Conservation (phyloP, 176 grass and related monocot genomes). For the Oryza officinalis region DNA sequence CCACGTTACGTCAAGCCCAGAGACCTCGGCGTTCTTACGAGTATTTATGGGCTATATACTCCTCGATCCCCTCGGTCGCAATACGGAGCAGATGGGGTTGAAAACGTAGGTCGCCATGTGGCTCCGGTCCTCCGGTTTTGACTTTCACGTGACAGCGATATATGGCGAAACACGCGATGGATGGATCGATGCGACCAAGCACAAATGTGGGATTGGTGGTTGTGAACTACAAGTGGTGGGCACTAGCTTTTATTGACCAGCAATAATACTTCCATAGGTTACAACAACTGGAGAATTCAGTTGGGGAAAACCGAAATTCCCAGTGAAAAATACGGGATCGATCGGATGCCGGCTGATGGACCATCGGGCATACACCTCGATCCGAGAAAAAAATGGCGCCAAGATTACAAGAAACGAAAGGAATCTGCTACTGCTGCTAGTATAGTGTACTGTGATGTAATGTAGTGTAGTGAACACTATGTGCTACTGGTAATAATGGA, state of each 20-base stretch:
- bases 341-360: background rate
- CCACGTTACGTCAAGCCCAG: background rate
- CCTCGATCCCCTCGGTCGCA: no score
- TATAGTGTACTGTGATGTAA: background rate
- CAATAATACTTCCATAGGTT: background rate
- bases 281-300: constrained; percentile 17
- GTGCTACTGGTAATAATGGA: background rate
- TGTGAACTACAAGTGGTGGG: background rate
- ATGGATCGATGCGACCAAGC: background rate
- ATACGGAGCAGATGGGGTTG: no score
- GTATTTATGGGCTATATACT: no score
- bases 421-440: constrained; percentile 17
- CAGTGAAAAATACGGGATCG: constrained; percentile 47
- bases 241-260: constrained; percentile 11
- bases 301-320: background rate
- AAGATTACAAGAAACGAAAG: background rate
- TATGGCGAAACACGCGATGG: background rate
- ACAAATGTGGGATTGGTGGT: background rate
- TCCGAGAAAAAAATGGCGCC: constrained; percentile 41
- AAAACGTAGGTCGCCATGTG: background rate
- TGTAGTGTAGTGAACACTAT: background rate
- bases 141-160: constrained; percentile 24
- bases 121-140: background rate
- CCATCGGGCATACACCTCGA: background rate
- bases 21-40: background rate